Percentiles rank a stretch among this genome's conserved stretches.
These are phyloP conservation scores for Penicillium tannophilum DNA, from an alignment of 495 filamentous ascomycete species.

Conservation along the genomic window DNA sequence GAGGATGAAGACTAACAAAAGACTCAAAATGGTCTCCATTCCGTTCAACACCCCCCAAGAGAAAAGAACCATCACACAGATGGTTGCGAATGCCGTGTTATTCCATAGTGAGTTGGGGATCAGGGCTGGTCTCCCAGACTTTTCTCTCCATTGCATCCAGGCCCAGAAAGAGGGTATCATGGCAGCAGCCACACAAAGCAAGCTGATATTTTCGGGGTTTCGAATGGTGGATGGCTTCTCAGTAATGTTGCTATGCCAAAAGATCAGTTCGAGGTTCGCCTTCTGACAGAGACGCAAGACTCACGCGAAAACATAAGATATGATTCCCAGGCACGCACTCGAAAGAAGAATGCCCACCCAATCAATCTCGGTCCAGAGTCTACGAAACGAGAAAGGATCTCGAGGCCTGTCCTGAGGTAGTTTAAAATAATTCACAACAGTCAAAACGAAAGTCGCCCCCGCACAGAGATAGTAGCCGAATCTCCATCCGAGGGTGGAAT, in stretches of 20 bases:
- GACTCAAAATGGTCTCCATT: constrained; percentile 54
- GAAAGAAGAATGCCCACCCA: constrained; percentile 49
- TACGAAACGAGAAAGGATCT: constrained; percentile 14
- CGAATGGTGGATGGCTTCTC: constrained; percentile 38
- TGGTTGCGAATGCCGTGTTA: constrained; percentile 48
- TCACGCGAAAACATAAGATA: constrained; percentile 51
- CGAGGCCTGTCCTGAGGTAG: constrained; percentile 28
- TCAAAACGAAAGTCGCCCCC: constrained; percentile 37
- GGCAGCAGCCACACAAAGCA: constrained; percentile 38
- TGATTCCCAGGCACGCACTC: constrained; percentile 43
- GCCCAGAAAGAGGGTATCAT: constrained; percentile 47
- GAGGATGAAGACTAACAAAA: constrained; percentile 37
- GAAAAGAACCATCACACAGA: constrained; percentile 54
- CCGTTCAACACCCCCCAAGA: constrained; percentile 50
- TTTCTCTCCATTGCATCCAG: constrained; percentile 51
- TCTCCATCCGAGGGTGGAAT: constrained; percentile 49
- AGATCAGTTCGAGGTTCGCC: background rate
- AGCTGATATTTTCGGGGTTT: constrained; percentile 37
- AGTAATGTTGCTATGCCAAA: constrained; percentile 36
- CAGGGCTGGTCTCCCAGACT: constrained; percentile 43
- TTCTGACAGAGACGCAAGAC: constrained; percentile 9
- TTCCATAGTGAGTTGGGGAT: constrained; percentile 60
- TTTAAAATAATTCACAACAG: constrained; percentile 36
- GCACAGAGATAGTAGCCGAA: constrained; percentile 54
- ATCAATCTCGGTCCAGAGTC: constrained; percentile 41